Conservation (phyloP, 177 flowering plant species). For the Vitis hybrid region DNA sequence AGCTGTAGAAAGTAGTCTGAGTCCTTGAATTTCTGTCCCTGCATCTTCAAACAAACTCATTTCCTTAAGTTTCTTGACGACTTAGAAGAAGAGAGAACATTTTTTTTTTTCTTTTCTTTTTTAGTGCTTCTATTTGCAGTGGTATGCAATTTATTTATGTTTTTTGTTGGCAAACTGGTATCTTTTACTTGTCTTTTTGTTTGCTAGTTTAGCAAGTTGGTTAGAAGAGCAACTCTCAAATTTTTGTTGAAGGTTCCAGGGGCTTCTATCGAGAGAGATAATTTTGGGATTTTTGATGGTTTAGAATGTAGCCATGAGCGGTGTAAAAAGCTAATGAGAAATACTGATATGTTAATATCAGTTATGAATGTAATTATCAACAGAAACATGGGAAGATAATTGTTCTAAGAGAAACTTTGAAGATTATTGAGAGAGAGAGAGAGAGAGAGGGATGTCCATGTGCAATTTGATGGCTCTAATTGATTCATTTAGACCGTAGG, state of each 20-base stretch:
- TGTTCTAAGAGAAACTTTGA: too few relatives aligned
- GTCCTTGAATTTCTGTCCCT: not conserved
- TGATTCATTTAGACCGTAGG: too few relatives aligned
- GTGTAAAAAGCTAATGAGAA: not conserved
- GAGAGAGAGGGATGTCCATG: too few relatives aligned
- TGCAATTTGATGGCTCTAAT: too few relatives aligned
- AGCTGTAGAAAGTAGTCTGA: not conserved
- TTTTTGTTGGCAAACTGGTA: too few relatives aligned
- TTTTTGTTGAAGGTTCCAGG: not conserved
- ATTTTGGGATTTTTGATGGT: not conserved
- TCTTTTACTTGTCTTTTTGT: not conserved
- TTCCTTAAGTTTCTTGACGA: not conserved
- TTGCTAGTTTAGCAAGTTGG: not conserved
- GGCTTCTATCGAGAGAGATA: not conserved
- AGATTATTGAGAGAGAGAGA: too few relatives aligned
- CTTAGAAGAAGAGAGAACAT: not conserved
- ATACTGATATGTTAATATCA: not conserved
- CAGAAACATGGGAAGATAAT: too few relatives aligned
- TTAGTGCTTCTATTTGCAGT: not conserved
- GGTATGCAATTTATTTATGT: not conserved
- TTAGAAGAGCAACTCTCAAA: not conserved
- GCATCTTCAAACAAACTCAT: not conserved
- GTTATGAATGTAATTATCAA: too few relatives aligned
- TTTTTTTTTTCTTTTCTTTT: not conserved
- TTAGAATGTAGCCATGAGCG: not conserved